Conservation (phyloP, 371 early-diverging fungal genomes). For the Rhizomucor pusillus region DNA sequence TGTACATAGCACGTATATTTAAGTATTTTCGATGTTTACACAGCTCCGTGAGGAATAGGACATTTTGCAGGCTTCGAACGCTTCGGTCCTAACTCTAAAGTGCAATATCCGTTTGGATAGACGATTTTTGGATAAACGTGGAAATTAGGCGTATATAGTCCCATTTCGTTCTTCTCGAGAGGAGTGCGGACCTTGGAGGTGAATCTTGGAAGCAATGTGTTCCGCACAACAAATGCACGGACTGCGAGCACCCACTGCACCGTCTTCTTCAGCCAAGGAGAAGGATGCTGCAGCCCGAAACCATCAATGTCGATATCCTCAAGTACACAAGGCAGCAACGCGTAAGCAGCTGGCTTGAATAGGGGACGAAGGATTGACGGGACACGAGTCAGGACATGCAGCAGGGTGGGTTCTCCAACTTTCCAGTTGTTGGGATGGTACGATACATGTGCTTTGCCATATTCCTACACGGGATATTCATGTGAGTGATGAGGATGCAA, state of each 20-base stretch:
- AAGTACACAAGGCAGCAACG: constrained; percentile 20
- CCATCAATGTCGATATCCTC: constrained; percentile 21
- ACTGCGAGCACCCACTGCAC: constrained; percentile 12
- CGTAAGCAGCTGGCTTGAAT: constrained; percentile 6
- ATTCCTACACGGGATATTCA: constrained; percentile 4
- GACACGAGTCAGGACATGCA: constrained; percentile 20
- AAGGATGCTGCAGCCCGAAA: constrained; percentile 25
- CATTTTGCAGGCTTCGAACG: constrained; percentile 23
- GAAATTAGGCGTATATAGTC: constrained; percentile 26
- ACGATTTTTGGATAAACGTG: constrained; percentile 19
- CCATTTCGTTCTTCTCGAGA: constrained; percentile 20
- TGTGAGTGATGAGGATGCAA: neutral
- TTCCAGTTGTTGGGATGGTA: constrained; percentile 22
- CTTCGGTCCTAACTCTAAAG: constrained; percentile 38
- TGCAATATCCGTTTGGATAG: constrained; percentile 35
- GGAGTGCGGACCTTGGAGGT: constrained; percentile 25
- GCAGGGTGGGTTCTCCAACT: constrained; percentile 28
- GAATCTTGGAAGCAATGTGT: constrained; percentile 29
- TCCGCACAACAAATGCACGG: constrained; percentile 24
- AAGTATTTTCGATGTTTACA: no score
- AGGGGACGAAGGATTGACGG: constrained; percentile 25
- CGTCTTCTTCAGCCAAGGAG: constrained; percentile 8
- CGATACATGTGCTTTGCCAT: constrained; percentile 7
- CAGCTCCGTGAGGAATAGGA: constrained; percentile 1
- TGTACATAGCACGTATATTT: no score